Conservation (phyloP, 2,329 filamentous ascomycete species). For the Aureobasidium sp. region DNA sequence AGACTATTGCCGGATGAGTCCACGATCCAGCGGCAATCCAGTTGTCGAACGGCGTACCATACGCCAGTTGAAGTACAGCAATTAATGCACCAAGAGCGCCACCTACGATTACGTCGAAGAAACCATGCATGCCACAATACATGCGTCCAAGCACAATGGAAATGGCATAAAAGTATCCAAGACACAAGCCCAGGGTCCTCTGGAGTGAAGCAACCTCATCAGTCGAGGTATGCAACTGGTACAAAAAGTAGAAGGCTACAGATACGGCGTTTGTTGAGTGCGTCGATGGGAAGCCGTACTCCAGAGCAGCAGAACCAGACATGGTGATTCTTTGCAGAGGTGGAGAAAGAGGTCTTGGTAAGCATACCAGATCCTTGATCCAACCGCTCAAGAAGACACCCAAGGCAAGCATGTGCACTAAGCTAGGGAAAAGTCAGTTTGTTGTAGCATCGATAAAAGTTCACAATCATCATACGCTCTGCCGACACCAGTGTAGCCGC, state of each 20-base stretch:
- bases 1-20: constrained; percentile 56
- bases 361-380: constrained; percentile 86
- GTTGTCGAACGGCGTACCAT: constrained; percentile 55
- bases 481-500: constrained; percentile 75
- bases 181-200: constrained; percentile 45
- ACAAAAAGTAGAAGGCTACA: constrained; percentile 76
- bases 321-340: constrained; percentile 92
- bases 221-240: constrained; percentile 60
- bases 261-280: constrained; percentile 96
- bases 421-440: constrained; percentile 21
- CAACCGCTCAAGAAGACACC: constrained; percentile 71
- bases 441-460: not conserved
- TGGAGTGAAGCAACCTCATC: constrained; percentile 49
- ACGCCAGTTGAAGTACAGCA: constrained; percentile 48
- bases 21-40: constrained; percentile 62
- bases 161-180: constrained; percentile 75
- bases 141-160: constrained; percentile 88
- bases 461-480: constrained; percentile 63
- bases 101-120: constrained; percentile 81
- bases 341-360: constrained; percentile 85
- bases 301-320: constrained; percentile 89
- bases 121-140: constrained; percentile 98
- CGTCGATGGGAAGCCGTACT: constrained; percentile 95
- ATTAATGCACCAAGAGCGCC: constrained; percentile 65
- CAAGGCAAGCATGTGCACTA: constrained; percentile 56